Evolutionary conservation across 306 rosid genomes (phyloP).

Genomic region (Pueraria montana): DNA sequence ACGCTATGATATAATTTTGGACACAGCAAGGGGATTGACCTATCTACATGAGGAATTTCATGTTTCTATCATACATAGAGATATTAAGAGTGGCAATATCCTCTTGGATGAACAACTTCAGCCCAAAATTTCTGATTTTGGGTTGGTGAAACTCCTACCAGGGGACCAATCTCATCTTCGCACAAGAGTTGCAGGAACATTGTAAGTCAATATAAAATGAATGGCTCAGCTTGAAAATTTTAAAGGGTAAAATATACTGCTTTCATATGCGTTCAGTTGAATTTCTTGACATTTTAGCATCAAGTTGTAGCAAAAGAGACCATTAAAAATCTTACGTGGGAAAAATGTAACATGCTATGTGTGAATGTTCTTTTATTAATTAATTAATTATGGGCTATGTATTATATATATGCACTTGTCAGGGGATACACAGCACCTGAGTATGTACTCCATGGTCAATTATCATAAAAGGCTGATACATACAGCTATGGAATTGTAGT

Average conservation of each 20-base stretch:
- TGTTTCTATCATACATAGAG: slow-evolving; percentile 66
- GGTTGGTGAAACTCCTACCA: slow-evolving; percentile 61
- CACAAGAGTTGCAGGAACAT: slow-evolving; percentile 75
- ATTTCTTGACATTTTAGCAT: too few species aligned
- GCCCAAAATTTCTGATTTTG: slow-evolving; percentile 77
- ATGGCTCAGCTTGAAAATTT: not conserved
- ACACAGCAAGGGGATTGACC: slow-evolving; percentile 73
- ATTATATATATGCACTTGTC: not conserved
- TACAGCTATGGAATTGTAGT: slow-evolving; percentile 79
- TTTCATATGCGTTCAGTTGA: not conserved
- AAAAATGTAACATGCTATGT: too few species aligned
- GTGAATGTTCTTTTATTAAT: too few species aligned
- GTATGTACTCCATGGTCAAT: slow-evolving; percentile 75
- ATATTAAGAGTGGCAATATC: slow-evolving; percentile 64
- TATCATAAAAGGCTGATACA: slow-evolving; percentile 73
- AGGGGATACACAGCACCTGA: slow-evolving; percentile 86
- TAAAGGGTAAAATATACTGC: not conserved
- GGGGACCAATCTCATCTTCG: slow-evolving; percentile 1
- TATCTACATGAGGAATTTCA: slow-evolving; percentile 77
- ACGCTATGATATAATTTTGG: slow-evolving; percentile 60
- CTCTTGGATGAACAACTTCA: slow-evolving; percentile 67
- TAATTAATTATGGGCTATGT: too few species aligned
- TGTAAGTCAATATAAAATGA: slow-evolving; percentile 58
- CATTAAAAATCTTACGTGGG: too few species aligned
- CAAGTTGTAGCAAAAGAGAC: too few species aligned